These are phyloP conservation scores for Neospora caninum DNA, from an alignment of 169 alveolate genomes.

Conservation along the genomic window DNA sequence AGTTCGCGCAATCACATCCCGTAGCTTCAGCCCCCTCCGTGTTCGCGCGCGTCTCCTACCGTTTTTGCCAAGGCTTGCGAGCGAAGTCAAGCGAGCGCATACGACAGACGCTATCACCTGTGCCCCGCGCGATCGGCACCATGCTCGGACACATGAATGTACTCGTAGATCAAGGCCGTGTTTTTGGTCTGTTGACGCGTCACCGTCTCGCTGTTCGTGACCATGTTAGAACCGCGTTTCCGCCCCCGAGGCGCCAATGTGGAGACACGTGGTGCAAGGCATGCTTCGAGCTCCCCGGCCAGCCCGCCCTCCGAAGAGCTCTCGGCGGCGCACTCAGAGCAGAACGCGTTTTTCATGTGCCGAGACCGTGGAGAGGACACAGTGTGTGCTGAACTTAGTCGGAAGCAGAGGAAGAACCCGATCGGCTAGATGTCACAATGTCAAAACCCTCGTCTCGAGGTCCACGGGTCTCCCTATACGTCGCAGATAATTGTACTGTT, in stretches of 20 bases:
- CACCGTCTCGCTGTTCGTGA: background rate
- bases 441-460: background rate
- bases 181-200: background rate
- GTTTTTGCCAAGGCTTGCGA: background rate
- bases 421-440: background rate
- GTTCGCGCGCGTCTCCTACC: background rate
- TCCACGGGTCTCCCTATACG: background rate
- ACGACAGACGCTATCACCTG: no score
- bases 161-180: conserved; percentile 3
- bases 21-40: conserved; percentile 4
- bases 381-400: background rate
- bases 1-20: background rate
- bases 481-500: background rate
- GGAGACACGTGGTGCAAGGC: background rate
- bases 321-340: background rate
- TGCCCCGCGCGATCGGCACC: background rate
- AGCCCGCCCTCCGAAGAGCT: background rate
- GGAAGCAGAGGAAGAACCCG: background rate
- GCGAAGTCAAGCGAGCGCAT: background rate
- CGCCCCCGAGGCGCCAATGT: background rate
- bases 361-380: background rate
- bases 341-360: background rate
- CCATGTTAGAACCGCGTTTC: background rate
- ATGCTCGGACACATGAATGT: background rate
- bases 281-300: background rate